These are phyloP conservation scores for Volvariella surrecta DNA, from an alignment of 1,284 basidiomycete genomes.

Conservation along the genomic window DNA sequence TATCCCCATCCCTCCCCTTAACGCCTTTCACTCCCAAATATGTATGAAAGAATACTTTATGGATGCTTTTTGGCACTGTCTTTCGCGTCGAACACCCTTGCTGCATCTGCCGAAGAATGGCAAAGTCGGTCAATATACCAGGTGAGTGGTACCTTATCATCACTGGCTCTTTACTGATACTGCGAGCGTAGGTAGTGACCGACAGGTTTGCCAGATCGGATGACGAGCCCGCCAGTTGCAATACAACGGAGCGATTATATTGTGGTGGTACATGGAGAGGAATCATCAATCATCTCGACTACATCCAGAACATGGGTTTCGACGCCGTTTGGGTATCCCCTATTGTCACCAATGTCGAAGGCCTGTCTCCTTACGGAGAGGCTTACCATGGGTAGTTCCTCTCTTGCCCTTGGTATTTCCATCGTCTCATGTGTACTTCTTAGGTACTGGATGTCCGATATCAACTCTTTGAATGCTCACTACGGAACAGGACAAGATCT, in stretches of 20 bases:
- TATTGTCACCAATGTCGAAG: constrained; percentile 56
- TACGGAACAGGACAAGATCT: constrained; percentile 63
- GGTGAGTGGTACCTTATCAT: constrained; percentile 14
- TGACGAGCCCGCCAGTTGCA: constrained; percentile 34
- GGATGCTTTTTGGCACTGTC: background rate
- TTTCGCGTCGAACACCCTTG: constrained; percentile 8
- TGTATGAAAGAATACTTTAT: too few species aligned
- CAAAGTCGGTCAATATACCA: constrained; percentile 32
- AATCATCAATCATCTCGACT: constrained; percentile 65
- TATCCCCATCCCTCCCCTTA: too few species aligned
- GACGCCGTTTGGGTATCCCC: constrained; percentile 68
- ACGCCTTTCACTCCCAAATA: too few species aligned
- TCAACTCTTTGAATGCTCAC: constrained; percentile 49
- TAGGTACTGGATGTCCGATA: constrained; percentile 55
- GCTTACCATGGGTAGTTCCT: constrained; percentile 48
- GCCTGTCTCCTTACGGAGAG: constrained; percentile 51
- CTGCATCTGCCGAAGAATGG: constrained; percentile 29
- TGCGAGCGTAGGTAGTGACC: constrained; percentile 40
- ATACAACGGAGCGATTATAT: constrained; percentile 46
- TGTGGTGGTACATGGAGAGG: constrained; percentile 73
- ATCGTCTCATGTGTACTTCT: background rate
- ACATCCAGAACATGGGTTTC: constrained; percentile 71
- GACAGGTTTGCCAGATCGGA: constrained; percentile 61
- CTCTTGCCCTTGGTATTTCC: background rate
- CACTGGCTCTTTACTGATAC: background rate